Percentiles rank a stretch among this genome's conserved stretches.
These are phyloP conservation scores for Scheffersomyces stipitis DNA, from an alignment of 805 yeast species.

Conservation along the genomic window DNA sequence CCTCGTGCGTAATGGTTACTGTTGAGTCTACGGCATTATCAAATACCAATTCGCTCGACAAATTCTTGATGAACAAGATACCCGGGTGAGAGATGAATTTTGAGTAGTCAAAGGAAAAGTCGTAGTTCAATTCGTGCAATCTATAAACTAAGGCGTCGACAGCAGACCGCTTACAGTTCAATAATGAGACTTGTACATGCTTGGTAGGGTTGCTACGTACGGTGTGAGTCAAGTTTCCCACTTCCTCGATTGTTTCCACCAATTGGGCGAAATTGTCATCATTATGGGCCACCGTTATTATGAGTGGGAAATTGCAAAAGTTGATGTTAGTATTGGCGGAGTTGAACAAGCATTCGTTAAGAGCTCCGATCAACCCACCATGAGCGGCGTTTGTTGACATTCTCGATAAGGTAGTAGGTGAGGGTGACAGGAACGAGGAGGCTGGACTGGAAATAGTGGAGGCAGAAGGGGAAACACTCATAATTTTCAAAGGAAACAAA, in stretches of 20 bases:
- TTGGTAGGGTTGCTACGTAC: conserved; percentile 5
- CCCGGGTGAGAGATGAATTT: conserved; percentile 54
- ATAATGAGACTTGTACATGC: not conserved
- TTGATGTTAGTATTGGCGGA: not conserved
- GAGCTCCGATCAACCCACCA: conserved; percentile 3
- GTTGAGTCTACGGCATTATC: conserved; percentile 7
- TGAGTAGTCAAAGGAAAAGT: conserved; percentile 23
- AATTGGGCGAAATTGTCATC: not conserved
- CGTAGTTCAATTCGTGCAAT: conserved; percentile 6
- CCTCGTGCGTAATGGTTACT: conserved; percentile 2
- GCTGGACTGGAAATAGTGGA: conserved; percentile 3
- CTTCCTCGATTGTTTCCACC: conserved; percentile 1
- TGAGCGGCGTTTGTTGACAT: not conserved
- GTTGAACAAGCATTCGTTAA: conserved; percentile 9
- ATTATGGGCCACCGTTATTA: not conserved
- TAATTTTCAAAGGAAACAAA: not conserved
- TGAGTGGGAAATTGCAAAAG: conserved; percentile 1
- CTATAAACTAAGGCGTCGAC: conserved; percentile 11
- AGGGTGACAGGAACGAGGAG: not conserved
- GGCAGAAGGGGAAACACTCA: conserved; percentile 1
- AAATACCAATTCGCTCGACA: conserved; percentile 32
- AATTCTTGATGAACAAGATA: conserved; percentile 53
- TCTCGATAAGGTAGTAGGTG: not conserved
- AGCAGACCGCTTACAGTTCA: conserved; percentile 1
- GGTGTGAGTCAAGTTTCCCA: not conserved